A percentile compares a stretch with the other conserved stretches of the same genome.
Conservation (phyloP, 1,284 basidiomycete species). For the Puccinia triticina region DNA sequence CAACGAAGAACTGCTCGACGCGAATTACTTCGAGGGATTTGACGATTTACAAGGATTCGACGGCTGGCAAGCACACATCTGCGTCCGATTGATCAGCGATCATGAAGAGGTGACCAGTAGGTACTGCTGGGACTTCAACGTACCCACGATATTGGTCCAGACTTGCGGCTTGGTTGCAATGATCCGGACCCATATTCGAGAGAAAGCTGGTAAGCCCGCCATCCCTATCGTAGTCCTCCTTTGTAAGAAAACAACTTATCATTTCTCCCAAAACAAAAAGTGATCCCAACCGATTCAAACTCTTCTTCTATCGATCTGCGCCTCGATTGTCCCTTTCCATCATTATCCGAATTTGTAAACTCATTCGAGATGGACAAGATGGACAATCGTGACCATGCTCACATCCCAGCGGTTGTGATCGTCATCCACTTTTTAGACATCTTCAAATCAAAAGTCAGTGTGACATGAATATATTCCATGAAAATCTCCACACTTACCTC, state of each 20-base stretch:
- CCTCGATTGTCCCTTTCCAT: slow-evolving; percentile 84
- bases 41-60: slow-evolving; percentile 56
- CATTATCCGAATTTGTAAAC: slow-evolving; percentile 73
- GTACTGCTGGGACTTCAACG: slow-evolving; percentile 62
- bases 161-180: slow-evolving; percentile 86
- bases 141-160: slow-evolving; percentile 73
- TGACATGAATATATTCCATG: not conserved
- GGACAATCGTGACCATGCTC: slow-evolving; percentile 81
- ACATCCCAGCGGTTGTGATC: slow-evolving; percentile 83
- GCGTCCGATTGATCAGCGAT: slow-evolving; percentile 69
- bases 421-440: slow-evolving; percentile 78
- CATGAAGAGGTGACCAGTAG: slow-evolving; percentile 52
- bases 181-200: slow-evolving; percentile 80
- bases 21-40: not conserved
- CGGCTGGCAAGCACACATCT: slow-evolving; percentile 72
- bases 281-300: slow-evolving; percentile 91
- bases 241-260: slow-evolving; percentile 2
- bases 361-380: slow-evolving; percentile 72
- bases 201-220: slow-evolving; percentile 71
- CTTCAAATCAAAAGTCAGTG: slow-evolving; percentile 74
- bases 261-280: slow-evolving; percentile 62
- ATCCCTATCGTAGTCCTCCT: not conserved
- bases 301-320: slow-evolving; percentile 76
- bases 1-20: slow-evolving; percentile 63
- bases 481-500: not conserved